Conservation (phyloP, 257 asterid species). For the Solanum gracilifrons region DNA sequence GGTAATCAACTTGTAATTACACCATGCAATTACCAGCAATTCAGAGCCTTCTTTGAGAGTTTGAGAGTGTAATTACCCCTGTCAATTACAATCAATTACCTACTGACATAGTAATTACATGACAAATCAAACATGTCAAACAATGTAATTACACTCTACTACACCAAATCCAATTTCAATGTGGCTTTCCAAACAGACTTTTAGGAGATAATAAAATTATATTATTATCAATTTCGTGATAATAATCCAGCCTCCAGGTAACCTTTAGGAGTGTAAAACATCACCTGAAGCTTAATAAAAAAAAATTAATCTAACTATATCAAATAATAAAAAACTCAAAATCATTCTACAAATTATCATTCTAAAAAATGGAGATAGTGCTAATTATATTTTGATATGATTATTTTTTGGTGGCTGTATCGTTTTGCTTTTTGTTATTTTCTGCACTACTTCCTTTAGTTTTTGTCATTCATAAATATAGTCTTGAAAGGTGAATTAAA, state of each 20-base stretch:
- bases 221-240: neutral
- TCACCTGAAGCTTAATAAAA: neutral
- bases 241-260: neutral
- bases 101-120: too few relatives aligned
- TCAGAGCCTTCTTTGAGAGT: neutral
- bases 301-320: neutral
- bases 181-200: neutral
- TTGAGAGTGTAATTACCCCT: neutral
- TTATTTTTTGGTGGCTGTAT: neutral
- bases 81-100: neutral
- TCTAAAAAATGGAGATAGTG: neutral
- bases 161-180: neutral
- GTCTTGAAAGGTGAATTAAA: neutral
- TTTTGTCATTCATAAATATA: neutral
- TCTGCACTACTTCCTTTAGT: neutral
- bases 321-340: neutral
- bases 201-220: neutral
- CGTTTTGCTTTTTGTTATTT: neutral
- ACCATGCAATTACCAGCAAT: too few relatives aligned
- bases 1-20: too few relatives aligned
- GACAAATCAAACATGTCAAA: too few relatives aligned
- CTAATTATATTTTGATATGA: neutral
- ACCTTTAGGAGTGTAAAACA: neutral
- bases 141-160: neutral
- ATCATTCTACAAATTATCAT: neutral